Conservation (phyloP, 805 yeast genomes). For the Yamadazyma paraphyllophila region DNA sequence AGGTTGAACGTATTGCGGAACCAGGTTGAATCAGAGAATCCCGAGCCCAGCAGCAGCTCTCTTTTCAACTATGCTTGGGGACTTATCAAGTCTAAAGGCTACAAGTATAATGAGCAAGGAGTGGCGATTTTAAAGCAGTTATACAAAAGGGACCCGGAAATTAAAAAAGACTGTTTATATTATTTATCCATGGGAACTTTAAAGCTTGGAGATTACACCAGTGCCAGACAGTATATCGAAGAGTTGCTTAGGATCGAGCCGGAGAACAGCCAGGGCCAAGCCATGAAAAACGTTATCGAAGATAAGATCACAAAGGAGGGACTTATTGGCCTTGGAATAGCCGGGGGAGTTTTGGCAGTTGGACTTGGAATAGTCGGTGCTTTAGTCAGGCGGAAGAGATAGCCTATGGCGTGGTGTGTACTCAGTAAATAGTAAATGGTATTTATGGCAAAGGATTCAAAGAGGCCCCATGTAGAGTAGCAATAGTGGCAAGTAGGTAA, state of each 20-base stretch:
- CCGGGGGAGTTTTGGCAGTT: slow-evolving; percentile 81
- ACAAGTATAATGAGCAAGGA: slow-evolving; percentile 73
- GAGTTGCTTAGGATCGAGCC: slow-evolving; percentile 78
- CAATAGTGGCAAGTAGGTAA: too few relatives aligned
- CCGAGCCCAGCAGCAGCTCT: slow-evolving; percentile 76
- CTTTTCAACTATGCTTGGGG: slow-evolving; percentile 97
- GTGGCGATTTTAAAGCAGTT: slow-evolving; percentile 67
- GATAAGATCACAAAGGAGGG: slow-evolving; percentile 86
- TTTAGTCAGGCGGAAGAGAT: slow-evolving; percentile 30
- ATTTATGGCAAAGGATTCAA: too few relatives aligned
- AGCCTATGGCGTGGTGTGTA: neutral
- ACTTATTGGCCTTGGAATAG: slow-evolving; percentile 80
- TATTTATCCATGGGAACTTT: slow-evolving; percentile 85
- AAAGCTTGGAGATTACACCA: slow-evolving; percentile 82
- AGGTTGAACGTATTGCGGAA: slow-evolving; percentile 73
- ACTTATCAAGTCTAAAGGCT: slow-evolving; percentile 65
- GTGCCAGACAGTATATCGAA: slow-evolving; percentile 84
- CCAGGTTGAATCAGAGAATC: slow-evolving; percentile 80
- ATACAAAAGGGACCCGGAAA: slow-evolving; percentile 72
- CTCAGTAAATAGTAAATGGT: neutral
- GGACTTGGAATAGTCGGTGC: slow-evolving; percentile 65
- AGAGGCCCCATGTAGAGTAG: too few relatives aligned
- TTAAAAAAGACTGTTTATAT: slow-evolving; percentile 87
- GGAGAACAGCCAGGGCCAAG: slow-evolving; percentile 71
- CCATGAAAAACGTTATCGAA: slow-evolving; percentile 73